These are phyloP conservation scores for Xylogone sp. DNA, from an alignment of 2,329 filamentous ascomycete species.

Conservation along the genomic window DNA sequence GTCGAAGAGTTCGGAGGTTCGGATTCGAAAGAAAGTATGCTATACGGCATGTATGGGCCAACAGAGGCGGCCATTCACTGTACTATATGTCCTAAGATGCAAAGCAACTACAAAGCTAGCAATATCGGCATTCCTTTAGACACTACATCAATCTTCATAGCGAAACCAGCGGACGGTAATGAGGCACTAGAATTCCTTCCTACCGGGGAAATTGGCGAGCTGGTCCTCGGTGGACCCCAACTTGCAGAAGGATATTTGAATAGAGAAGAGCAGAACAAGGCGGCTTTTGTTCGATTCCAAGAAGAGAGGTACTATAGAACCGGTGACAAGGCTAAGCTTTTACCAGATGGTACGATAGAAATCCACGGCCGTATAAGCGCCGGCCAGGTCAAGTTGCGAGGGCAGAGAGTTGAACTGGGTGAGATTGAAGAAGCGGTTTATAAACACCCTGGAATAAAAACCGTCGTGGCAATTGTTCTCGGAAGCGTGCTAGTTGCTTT, in stretches of 20 bases:
- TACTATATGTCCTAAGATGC: conserved; percentile 66
- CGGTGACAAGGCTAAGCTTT: conserved; percentile 75
- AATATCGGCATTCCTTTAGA: conserved; percentile 77
- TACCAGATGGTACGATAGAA: conserved; percentile 67
- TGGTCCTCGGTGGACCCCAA: conserved; percentile 77
- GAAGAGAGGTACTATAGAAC: conserved; percentile 73
- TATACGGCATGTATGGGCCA: conserved; percentile 93
- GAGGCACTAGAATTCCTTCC: conserved; percentile 21
- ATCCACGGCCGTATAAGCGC: conserved; percentile 75
- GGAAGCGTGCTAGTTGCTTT: conserved; percentile 68
- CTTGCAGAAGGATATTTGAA: conserved; percentile 81
- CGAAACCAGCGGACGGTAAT: conserved; percentile 16
- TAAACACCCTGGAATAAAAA: conserved; percentile 57
- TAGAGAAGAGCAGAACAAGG: conserved; percentile 67
- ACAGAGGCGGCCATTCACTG: conserved; percentile 92
- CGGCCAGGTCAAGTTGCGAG: conserved; percentile 83
- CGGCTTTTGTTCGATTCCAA: conserved; percentile 64
- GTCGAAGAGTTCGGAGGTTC: conserved; percentile 71
- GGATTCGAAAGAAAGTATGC: conserved; percentile 47
- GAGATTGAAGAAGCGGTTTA: conserved; percentile 71
- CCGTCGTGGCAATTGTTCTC: conserved; percentile 64
- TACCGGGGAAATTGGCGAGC: conserved; percentile 46
- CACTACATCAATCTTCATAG: conserved; percentile 53
- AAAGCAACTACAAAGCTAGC: conserved; percentile 50
- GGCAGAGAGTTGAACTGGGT: conserved; percentile 77